Evolutionary conservation across 352 stramenopile species (phyloP).

Genomic region (Pythium insidiosum): DNA sequence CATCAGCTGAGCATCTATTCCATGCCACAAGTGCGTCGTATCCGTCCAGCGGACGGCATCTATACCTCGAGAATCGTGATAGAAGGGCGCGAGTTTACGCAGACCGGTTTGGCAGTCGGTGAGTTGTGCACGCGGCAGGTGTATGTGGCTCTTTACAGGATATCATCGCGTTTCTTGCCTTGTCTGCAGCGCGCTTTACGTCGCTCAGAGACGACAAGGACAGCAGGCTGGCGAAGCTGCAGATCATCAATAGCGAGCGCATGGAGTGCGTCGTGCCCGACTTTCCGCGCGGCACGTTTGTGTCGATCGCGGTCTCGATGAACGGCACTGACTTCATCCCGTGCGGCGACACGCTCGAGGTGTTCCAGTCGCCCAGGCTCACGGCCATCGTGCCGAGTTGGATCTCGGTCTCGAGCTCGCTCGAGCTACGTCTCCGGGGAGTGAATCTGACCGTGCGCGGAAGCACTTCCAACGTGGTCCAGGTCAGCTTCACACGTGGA

Average conservation of each 20-base stretch:
- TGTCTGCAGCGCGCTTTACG: conserved; percentile 5
- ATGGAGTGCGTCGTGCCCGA: conserved; percentile 60
- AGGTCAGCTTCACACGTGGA: conserved; percentile 34
- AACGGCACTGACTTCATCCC: conserved; percentile 61
- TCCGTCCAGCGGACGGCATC: conserved; percentile 40
- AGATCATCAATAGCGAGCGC: conserved; percentile 26
- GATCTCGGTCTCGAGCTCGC: conserved; percentile 26
- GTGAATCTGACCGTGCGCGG: conserved; percentile 34
- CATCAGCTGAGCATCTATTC: conserved; percentile 36
- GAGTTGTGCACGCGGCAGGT: conserved; percentile 1
- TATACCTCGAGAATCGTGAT: conserved; percentile 57
- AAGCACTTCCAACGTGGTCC: conserved; percentile 9
- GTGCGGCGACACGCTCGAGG: conserved; percentile 31
- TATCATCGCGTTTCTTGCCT: background rate
- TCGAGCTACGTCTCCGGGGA: conserved; percentile 24
- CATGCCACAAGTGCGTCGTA: conserved; percentile 28
- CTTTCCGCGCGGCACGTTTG: conserved; percentile 38
- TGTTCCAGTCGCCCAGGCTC: conserved; percentile 55
- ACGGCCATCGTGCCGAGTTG: conserved; percentile 44
- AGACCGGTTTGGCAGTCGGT: conserved; percentile 43
- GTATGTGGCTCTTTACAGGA: background rate
- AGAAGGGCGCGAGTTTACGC: conserved; percentile 41
- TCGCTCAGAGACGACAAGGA: conserved; percentile 20
- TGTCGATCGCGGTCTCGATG: conserved; percentile 43
- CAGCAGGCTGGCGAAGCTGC: conserved; percentile 23